Evolutionary conservation across 1,284 basidiomycete species (phyloP), one percentile per base, ranked within the genome.

Genomic region (Laetiporus sulphureus): DNA sequence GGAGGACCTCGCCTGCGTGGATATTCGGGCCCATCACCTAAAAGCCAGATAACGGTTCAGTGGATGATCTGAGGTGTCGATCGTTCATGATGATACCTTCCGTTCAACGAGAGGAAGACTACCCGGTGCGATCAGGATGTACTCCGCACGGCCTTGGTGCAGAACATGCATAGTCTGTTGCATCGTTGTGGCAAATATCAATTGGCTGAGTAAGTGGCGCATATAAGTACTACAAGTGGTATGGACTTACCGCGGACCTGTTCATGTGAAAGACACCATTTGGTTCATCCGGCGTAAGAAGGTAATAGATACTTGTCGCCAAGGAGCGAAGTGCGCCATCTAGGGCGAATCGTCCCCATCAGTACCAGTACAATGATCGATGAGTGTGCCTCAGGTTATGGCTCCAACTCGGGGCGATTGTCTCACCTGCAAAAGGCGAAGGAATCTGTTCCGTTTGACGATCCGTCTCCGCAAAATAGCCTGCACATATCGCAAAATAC

Each of bases 151-250:
- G 2, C 71, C 72, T 40, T 69, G 65, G 48, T 75, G 72, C 11
- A 66, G 62, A 16, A 70, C 62, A 46, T 75, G 72, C 57, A 72
- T 70, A 3, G 69, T 74, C 71, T 74, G n/a, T n/a, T n/a, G n/a
- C n/a, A n/a, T n/a, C n/a, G n/a, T n/a, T n/a, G n/a, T n/a, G n/a
- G n/a, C n/a, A n/a, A n/a, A n/a, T n/a, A n/a, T n/a, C n/a, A n/a
- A n/a, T n/a, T n/a, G n/a, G n/a, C n/a, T n/a, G n/a, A n/a, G n/a
- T n/a, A n/a, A n/a, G n/a, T n/a, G n/a, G n/a, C n/a, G n/a, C n/a
- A n/a, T n/a, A n/a, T n/a, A n/a, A n/a, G n/a, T n/a, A n/a, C n/a
- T n/a, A n/a, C n/a, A n/a, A n/a, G n/a, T n/a, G n/a, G n/a, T n/a
- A n/a, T n/a, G n/a, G n/a, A n/a, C 65, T 23, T 48, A 69, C 67